Base-by-base conservation (phyloP, 2,329 filamentous ascomycete species). In the Cadophora sp. region DNA sequence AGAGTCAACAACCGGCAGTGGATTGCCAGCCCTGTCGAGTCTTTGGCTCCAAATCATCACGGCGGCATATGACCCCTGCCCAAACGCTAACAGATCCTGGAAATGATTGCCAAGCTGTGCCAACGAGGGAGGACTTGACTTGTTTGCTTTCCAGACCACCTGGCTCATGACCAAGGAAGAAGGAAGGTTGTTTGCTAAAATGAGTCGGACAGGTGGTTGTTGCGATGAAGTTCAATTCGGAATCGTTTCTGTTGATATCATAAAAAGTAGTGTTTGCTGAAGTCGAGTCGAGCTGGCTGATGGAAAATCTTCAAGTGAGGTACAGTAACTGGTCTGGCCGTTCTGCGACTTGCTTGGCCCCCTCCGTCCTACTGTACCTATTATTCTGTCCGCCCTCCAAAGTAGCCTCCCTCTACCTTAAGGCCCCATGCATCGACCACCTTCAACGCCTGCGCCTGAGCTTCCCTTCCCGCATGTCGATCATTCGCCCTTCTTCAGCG, bases 381-480 rank as follows among this genome's bases (percentile, higher is more conserved):
- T n/a, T n/a, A n/a, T n/a, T n/a, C n/a, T n/a, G n/a, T n/a, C n/a
- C n/a, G n/a, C n/a, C n/a, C n/a, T n/a, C n/a, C n/a, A n/a, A n/a
- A n/a, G n/a, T 33, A 5, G 30, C 30, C 4, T 33, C 30, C 30
- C 4, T 9, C 30, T 33, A 4, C 30, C 9, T 9, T 33, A 33
- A 9, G 30, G 30, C 30, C 30, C 30, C 30, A 33, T 33, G 30
- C 30, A 33, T 33, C 30, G 30, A n/a, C 18, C 45, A 47, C 7
- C 43, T 47, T 47, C 27, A 30, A 30, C 27, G 36, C 11, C 45
- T 7, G 16, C 55, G 55, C 55, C 55, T 58, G 55, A 53, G 55
- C 55, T 43, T 58, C 33, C 55, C 36, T 27, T 59, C 56, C 56
- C 56, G 56, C 56, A 47, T 47, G 56, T 59, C 56, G 58, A 60